Conservation (phyloP, 2,329 filamentous ascomycete genomes). For the Orbilia quercus region DNA sequence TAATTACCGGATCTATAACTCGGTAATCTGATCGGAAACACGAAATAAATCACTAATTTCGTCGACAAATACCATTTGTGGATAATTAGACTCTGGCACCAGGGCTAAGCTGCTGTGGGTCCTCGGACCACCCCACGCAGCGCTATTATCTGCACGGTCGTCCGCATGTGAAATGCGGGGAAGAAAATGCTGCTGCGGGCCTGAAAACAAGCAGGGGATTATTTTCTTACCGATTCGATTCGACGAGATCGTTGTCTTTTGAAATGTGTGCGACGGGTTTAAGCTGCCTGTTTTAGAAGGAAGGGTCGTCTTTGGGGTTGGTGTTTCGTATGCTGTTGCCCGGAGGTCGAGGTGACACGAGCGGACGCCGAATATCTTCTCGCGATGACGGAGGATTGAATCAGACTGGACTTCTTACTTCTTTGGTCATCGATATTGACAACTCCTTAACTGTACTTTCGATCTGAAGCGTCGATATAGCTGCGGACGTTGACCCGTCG, state of each 20-base stretch:
- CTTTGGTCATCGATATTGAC: background rate
- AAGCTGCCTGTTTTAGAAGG: slow-evolving; percentile 45
- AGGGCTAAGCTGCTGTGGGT: slow-evolving; percentile 16
- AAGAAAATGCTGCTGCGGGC: background rate
- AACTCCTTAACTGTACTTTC: background rate
- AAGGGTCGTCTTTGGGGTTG: background rate
- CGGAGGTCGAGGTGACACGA: slow-evolving; percentile 13
- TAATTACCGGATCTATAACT: background rate
- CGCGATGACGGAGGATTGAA: background rate
- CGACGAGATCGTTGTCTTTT: background rate
- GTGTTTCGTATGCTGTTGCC: background rate
- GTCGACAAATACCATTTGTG: slow-evolving; percentile 14
- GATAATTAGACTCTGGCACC: background rate
- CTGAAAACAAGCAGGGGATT: background rate
- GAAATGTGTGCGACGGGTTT: slow-evolving; percentile 34
- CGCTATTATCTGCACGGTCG: background rate
- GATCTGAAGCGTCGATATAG: no score
- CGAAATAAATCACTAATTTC: background rate
- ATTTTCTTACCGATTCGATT: background rate
- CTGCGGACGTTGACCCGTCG: no score
- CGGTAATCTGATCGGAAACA: slow-evolving; percentile 3
- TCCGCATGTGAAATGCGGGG: slow-evolving; percentile 52
- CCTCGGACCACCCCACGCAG: slow-evolving; percentile 36
- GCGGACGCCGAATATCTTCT: background rate
- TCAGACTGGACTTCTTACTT: background rate